phyloP scores from a whole-genome alignment of 495 filamentous ascomycete genomes.

The Usnea hakonensis region DNA sequence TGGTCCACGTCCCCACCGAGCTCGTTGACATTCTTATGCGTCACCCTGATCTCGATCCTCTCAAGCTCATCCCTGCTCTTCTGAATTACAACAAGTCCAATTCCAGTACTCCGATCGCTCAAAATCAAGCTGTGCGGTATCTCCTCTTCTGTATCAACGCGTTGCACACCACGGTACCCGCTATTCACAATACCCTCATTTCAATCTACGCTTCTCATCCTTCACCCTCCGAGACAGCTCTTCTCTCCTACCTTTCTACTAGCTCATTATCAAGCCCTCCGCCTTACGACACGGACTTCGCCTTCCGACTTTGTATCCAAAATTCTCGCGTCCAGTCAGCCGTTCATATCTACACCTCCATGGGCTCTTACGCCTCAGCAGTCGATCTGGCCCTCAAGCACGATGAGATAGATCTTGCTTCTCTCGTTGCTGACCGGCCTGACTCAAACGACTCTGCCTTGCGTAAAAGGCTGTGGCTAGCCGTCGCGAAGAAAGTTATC shows the following conservation, averaged over 20 bases:
- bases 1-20: slow-evolving; percentile 76
- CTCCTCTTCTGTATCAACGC: slow-evolving; percentile 89
- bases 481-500: slow-evolving; percentile 89
- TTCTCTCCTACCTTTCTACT: slow-evolving; percentile 79
- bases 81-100: slow-evolving; percentile 84
- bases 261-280: slow-evolving; percentile 61
- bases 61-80: slow-evolving; percentile 83
- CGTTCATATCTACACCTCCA: slow-evolving; percentile 91
- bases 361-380: slow-evolving; percentile 86
- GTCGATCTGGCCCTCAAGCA: slow-evolving; percentile 87
- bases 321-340: slow-evolving; percentile 85
- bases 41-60: slow-evolving; percentile 77
- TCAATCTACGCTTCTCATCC: slow-evolving; percentile 88
- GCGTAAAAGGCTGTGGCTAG: slow-evolving; percentile 89
- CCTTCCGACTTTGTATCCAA: slow-evolving; percentile 88
- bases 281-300: slow-evolving; percentile 93
- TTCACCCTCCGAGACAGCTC: slow-evolving; percentile 70
- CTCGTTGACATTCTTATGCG: slow-evolving; percentile 91
- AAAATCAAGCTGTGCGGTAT: slow-evolving; percentile 94
- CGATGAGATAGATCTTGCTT: slow-evolving; percentile 80
- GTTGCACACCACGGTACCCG: slow-evolving; percentile 69
- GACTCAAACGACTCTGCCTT: slow-evolving; percentile 62
- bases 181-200: slow-evolving; percentile 95
- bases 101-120: slow-evolving; percentile 37
- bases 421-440: slow-evolving; percentile 81